These are phyloP conservation scores for Chlorella sp. DNA, from an alignment of 139 green algal genomes.

Conservation along the genomic window DNA sequence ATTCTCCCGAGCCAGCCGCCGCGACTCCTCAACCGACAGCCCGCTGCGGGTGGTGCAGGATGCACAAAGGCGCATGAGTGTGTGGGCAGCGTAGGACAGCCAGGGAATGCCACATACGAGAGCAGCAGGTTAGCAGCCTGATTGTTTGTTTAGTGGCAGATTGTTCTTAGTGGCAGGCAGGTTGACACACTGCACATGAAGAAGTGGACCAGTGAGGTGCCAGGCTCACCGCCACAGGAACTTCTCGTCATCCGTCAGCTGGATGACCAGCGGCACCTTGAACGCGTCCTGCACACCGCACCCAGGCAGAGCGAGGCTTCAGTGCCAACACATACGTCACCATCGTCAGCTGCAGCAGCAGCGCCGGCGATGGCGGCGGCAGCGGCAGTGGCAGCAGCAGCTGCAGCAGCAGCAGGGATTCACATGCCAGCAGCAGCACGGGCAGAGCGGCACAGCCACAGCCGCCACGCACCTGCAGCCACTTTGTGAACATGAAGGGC, in stretches of 20 bases:
- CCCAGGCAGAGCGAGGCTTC: too few species aligned
- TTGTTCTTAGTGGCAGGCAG: too few species aligned
- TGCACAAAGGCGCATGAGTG: background rate
- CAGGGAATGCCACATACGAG: too few species aligned
- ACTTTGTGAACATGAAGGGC: slow-evolving; percentile 98
- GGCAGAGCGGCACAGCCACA: background rate
- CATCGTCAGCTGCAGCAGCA: too few species aligned
- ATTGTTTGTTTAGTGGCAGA: too few species aligned
- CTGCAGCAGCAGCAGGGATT: background rate
- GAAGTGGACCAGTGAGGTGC: too few species aligned
- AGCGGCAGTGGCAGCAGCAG: background rate
- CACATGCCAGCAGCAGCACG: background rate
- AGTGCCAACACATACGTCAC: too few species aligned
- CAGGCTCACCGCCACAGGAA: slow-evolving; percentile 86
- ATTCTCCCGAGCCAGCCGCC: slow-evolving; percentile 91
- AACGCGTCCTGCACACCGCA: slow-evolving; percentile 95
- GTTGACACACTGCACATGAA: too few species aligned
- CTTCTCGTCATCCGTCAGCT: slow-evolving; percentile 99
- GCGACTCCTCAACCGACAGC: slow-evolving; percentile 83
- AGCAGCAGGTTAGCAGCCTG: too few species aligned
- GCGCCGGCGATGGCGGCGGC: too few species aligned
- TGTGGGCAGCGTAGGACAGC: background rate
- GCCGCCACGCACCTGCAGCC: slow-evolving; percentile 69
- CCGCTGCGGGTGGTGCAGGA: slow-evolving; percentile 29
- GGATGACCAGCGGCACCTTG: slow-evolving; percentile 97